Base-by-base conservation (phyloP, 768 basidiomycete species). In the Phylloporus scabripes region DNA sequence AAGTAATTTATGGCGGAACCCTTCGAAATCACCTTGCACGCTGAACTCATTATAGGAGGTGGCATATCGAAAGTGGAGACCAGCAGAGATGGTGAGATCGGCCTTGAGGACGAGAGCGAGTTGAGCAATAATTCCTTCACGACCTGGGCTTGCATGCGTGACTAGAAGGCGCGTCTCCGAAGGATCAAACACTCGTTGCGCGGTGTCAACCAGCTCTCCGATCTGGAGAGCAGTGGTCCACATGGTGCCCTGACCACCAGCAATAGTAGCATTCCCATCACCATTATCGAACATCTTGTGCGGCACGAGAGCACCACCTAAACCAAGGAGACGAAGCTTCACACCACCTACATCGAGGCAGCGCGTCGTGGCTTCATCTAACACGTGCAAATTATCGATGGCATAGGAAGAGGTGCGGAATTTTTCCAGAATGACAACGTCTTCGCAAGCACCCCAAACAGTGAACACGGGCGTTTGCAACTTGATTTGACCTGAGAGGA, bases 221-320 rank as follows among this genome's bases (percentile, higher is more conserved):
- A 99, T 89, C 67, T 99, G 96, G 21, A 99, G 79, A 5, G 92
- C 89, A 0, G 95, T 98, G 0, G 92, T 90, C 96, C 96, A 99
- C 85, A 98, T 95, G 17, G 94, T 98, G 26, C 96, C 96, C 61
- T 92, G 87, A 2, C 93, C 96, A 31, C 96, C 96, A 0, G 96
- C 95, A 55, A 99, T 96, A n/a, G 95, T 97, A 10, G 92, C 94
- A 39, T 74, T 82, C 3, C 94, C 95, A 42, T 95, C 91, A 0
- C 95, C 90, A 55, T 92, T 92, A 70, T 92, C 88, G 59, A 94
- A 92, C 75, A 92, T 80, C 68, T 97, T 97, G 75, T 97, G 93
- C 36, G 84, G 82, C 6, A 96, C 92, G 36, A 97, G 79, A 3
- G 94, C 94, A 46, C 96, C 96, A 8, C 96, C 96, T 23, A 99